A percentile compares a stretch with the other conserved stretches of the same genome.
phyloP scores from a whole-genome alignment of 2,329 filamentous ascomycete genomes.

The Botrytis tulipae region DNA sequence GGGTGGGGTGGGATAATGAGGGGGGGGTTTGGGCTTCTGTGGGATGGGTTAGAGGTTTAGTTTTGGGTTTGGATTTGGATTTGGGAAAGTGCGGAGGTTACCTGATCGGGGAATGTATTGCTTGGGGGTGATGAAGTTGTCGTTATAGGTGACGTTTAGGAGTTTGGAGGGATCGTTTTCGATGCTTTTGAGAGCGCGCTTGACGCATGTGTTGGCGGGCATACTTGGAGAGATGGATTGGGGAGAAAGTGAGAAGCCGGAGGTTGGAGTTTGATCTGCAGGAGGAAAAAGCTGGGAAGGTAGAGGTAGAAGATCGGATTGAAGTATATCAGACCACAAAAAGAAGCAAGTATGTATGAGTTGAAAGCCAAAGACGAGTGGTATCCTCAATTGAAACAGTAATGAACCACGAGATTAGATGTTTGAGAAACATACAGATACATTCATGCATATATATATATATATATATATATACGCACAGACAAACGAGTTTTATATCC shows the following conservation, averaged over 20 bases:
- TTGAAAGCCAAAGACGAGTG: neutral
- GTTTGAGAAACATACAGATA: neutral
- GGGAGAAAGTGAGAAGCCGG: neutral
- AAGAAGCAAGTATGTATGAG: neutral
- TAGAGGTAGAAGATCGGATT: neutral
- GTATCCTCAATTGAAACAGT: neutral
- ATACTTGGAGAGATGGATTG: neutral
- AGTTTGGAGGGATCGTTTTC: conserved; percentile 38
- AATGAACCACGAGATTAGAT: neutral
- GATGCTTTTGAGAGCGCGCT: conserved; percentile 9
- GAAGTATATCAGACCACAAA: neutral
- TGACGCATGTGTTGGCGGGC: conserved; percentile 21
- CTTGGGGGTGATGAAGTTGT: conserved; percentile 36
- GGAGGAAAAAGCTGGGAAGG: neutral
- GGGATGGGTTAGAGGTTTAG: neutral
- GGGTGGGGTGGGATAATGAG: conserved; percentile 11
- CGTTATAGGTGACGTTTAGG: conserved; percentile 38
- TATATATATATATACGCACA: too few species aligned
- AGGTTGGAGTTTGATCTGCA: neutral
- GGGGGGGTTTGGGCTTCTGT: conserved; percentile 32
- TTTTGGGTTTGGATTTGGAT: neutral
- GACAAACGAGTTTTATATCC: neutral
- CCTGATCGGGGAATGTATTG: conserved; percentile 39
- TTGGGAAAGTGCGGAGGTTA: conserved; percentile 21
- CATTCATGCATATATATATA: neutral